A percentile compares a stretch with the other conserved stretches of the same genome.
Conservation (phyloP, 2,329 filamentous ascomycete species). For the Colletotrichum chlorophyti region DNA sequence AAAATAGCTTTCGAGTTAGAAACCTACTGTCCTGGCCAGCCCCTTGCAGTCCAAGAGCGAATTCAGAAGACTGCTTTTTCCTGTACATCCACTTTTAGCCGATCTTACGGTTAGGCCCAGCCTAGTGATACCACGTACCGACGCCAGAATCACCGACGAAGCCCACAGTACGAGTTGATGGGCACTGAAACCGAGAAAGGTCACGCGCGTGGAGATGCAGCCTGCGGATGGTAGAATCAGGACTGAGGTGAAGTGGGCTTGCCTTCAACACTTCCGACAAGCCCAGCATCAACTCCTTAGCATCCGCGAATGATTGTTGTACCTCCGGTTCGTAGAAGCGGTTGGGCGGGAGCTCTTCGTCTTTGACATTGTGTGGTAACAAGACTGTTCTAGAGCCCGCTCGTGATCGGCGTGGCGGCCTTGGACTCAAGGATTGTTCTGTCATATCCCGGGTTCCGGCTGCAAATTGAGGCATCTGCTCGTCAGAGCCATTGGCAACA, state of each 20-base stretch:
- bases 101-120: not conserved
- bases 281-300: slow-evolving; percentile 39
- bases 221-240: slow-evolving; percentile 45
- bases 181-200: slow-evolving; percentile 45
- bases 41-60: slow-evolving; percentile 49
- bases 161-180: slow-evolving; percentile 48
- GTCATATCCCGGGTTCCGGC: not conserved
- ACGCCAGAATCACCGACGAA: slow-evolving; percentile 57
- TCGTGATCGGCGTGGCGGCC: not conserved
- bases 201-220: slow-evolving; percentile 40
- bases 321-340: slow-evolving; percentile 43
- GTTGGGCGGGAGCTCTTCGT: slow-evolving; percentile 43
- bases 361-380: slow-evolving; percentile 30
- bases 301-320: slow-evolving; percentile 40
- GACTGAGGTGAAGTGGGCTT: slow-evolving; percentile 41
- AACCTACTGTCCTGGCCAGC: slow-evolving; percentile 50
- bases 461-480: not conserved
- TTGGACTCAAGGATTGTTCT: not conserved
- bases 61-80: slow-evolving; percentile 58
- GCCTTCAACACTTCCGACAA: slow-evolving; percentile 42
- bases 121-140: slow-evolving; percentile 34
- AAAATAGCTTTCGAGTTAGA: not conserved
- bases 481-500: not conserved
- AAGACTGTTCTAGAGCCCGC: not conserved
- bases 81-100: no score